Conservation (phyloP, 2,329 filamentous ascomycete species). For the Blastomyces gilchristii region DNA sequence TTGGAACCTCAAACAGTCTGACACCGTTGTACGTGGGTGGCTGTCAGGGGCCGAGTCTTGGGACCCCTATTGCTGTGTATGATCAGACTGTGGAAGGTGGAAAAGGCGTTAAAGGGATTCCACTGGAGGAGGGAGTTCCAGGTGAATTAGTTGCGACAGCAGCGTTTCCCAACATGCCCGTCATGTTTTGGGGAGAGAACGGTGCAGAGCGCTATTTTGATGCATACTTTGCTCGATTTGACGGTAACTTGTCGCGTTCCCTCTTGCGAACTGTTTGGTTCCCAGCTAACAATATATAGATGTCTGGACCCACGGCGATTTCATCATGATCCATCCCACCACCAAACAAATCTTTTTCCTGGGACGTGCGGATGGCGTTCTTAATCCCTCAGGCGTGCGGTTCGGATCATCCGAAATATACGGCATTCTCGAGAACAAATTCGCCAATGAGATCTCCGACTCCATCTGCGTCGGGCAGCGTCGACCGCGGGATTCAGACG, state of each 20-base stretch:
- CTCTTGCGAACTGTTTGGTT: conserved; percentile 47
- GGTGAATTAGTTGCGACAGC: conserved; percentile 64
- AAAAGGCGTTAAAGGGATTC: conserved; percentile 37
- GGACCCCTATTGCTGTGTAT: conserved; percentile 49
- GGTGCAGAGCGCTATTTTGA: conserved; percentile 46
- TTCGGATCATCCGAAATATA: conserved; percentile 79
- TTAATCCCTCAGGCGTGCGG: conserved; percentile 68
- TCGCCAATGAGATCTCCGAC: conserved; percentile 54
- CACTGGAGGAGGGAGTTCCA: conserved; percentile 53
- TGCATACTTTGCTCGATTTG: conserved; percentile 51
- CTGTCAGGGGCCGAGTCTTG: conserved; percentile 45
- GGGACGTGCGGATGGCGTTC: conserved; percentile 54
- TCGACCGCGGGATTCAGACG: conserved; percentile 48
- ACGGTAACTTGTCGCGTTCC: conserved; percentile 22
- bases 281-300: conserved; percentile 44
- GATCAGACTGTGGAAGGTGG: conserved; percentile 43
- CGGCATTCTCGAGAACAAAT: conserved; percentile 50
- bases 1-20: conserved; percentile 51
- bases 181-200: conserved; percentile 49
- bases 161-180: conserved; percentile 66
- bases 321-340: conserved; percentile 57
- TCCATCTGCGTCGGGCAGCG: conserved; percentile 73
- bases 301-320: conserved; percentile 78
- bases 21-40: conserved; percentile 54
- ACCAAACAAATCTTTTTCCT: conserved; percentile 45